Evolutionary conservation across 1,284 basidiomycete species (phyloP), one percentile per base, ranked within the genome.

Genomic region (Leucoagaricus sp.): DNA sequence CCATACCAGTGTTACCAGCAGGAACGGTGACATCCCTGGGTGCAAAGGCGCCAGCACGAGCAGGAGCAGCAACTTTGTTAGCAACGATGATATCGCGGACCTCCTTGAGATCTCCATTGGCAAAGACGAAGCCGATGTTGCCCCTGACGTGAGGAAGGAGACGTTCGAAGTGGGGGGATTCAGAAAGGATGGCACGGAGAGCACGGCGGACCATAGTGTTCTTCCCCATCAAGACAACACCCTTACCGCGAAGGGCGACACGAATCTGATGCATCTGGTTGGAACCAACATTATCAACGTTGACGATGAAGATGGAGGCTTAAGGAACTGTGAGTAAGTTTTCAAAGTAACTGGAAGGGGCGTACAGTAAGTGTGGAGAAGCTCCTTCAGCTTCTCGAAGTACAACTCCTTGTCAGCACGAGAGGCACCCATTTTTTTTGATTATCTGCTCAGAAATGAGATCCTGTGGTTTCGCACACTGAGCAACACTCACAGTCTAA

Each of bases 161-260:
- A 74, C 89, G 91, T 82, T 99, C 96, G 82, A 91, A 96, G 72
- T 95, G 88, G 62, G 97, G 96, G 82, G 81, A 85, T 71, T 98
- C 96, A 65, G 83, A 61, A 69, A 98, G 83, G 75, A 98, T 87
- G 72, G 89, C 83, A 67, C 96, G 94, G 65, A 99, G 85, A 59
- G 95, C 96, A 72, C 96, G 94, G 79, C 96, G 93, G 69, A 98
- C 96, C 97, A 99, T 98, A 74, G 97, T 99, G 89, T 99, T 99
- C 84, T 99, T 99, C 73, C 96, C 96, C 97, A 99, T 99, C 68
- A 99, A 79, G 64, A 99, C 96, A 60, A 95, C 81, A 83, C 93
- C 97, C 77, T 94, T 95, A 71, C 94, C 94, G 69, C 97, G 94
- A 75, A 99, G 88, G 53, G 96, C 82, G 66, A 93, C 89, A 82